Conservation (phyloP, 352 stramenopile genomes). For the Plasmopara muralis region DNA sequence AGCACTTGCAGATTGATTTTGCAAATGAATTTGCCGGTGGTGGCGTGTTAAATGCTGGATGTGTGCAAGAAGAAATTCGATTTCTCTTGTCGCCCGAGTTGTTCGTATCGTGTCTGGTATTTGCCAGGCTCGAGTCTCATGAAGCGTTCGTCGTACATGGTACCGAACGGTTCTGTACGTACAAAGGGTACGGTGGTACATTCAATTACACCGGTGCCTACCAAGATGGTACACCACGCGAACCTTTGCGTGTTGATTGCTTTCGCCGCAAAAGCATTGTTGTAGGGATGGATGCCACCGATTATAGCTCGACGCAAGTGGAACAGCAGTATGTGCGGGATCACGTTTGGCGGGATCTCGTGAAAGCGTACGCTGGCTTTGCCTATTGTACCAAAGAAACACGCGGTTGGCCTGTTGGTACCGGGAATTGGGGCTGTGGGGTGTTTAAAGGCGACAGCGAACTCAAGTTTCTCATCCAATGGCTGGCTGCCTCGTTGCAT, state of each 20-base stretch:
- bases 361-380: conserved; percentile 67
- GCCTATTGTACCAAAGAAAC: conserved; percentile 17
- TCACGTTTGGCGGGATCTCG: conserved; percentile 55
- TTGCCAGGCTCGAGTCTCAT: conserved; percentile 51
- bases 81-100: conserved; percentile 72
- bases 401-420: conserved; percentile 48
- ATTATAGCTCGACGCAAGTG: conserved; percentile 38
- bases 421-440: conserved; percentile 79
- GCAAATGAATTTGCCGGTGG: conserved; percentile 76
- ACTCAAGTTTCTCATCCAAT: conserved; percentile 80
- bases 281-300: conserved; percentile 65
- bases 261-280: conserved; percentile 49
- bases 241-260: conserved; percentile 3
- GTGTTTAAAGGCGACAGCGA: conserved; percentile 68
- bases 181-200: conserved; percentile 51
- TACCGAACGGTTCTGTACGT: conserved; percentile 48
- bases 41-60: conserved; percentile 61
- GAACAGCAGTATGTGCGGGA: conserved; percentile 39
- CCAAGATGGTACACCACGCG: conserved; percentile 28
- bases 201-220: conserved; percentile 46
- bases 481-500: conserved; percentile 58
- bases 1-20: conserved; percentile 75
- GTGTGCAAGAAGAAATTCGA: conserved; percentile 81
- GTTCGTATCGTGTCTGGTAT: conserved; percentile 56
- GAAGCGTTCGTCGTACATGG: conserved; percentile 70